phyloP scores from a whole-genome alignment of 140 eudicot genomes.

The Flaveria floridana region DNA sequence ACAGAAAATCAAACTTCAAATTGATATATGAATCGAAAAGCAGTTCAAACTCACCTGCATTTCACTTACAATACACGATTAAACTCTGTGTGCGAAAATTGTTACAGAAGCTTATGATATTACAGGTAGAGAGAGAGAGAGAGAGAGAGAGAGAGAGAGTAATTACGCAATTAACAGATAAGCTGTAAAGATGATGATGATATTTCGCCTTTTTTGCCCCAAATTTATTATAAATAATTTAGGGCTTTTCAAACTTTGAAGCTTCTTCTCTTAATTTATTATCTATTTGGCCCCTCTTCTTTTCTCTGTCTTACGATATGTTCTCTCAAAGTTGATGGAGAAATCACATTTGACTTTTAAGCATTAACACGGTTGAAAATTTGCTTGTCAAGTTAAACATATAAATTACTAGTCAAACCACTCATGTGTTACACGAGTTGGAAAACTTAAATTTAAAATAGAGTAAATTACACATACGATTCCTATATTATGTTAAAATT shows the following conservation, averaged over 20 bases:
- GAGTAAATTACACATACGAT: too few species aligned
- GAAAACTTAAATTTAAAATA: too few species aligned
- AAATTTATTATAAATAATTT: slow-evolving; percentile 22
- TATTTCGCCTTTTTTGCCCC: slow-evolving; percentile 18
- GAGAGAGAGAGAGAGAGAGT: slow-evolving; percentile 16
- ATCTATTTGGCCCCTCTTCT: slow-evolving; percentile 12
- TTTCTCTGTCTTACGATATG: neutral
- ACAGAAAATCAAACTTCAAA: neutral
- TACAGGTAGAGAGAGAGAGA: slow-evolving; percentile 15
- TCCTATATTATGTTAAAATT: too few species aligned
- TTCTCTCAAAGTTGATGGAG: neutral
- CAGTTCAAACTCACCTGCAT: slow-evolving; percentile 40
- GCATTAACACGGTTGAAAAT: neutral
- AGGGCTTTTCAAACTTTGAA: slow-evolving; percentile 35
- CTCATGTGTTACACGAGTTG: too few species aligned
- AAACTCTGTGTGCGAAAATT: neutral
- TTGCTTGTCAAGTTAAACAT: too few species aligned
- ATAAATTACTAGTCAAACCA: too few species aligned
- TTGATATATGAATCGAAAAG: neutral
- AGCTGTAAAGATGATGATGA: slow-evolving; percentile 23
- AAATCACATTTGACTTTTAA: neutral
- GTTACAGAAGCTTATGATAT: slow-evolving; percentile 23
- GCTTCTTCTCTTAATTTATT: slow-evolving; percentile 17
- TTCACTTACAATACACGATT: slow-evolving; percentile 15
- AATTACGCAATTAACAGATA: slow-evolving; percentile 33